Evolutionary conservation across 345 rosid genomes (phyloP), one percentile per base, ranked within the genome.

Genomic region (Murraya paniculata): DNA sequence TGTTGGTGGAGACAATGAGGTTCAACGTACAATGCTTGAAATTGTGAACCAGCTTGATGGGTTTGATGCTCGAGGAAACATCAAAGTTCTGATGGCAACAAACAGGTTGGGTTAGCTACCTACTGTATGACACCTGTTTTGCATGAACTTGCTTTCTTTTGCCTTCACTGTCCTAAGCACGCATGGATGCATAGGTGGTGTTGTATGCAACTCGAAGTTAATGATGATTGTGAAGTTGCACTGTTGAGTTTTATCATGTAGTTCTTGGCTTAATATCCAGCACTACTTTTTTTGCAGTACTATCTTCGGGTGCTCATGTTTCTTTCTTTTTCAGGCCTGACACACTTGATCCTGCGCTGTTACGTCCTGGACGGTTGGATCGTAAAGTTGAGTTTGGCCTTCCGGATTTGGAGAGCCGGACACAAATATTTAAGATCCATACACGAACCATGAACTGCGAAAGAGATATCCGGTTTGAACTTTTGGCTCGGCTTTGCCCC

Each of bases 301-400:
- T 53, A 5, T 53, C 22, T 4, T 18, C 9, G 48, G 58, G 3
- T 18, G 21, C 36, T 22, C 53, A 36, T 71, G 53, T 11, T 76
- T 19, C 7, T 75, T 9, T 74, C 10, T 16, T 38, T 22, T 75
- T n/a, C 89, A 94, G 98, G 84, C 98, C 98, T 66, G 98, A 95
- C 78, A 95, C 98, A 0, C 79, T 95, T 7, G 98, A 95, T 86
- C 98, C 98, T 53, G 98, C 98, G 58, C 82, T 93, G 31, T 41
- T 95, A 80, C 98, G 98, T 81, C 98, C 98, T 50, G 98, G 98
- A 59, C 84, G 97, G 70, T 81, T 95, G 66, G 98, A 93, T 79
- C 97, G 98, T 71, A 95, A 95, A 83, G 93, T 95, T 67, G 98
- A 95, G 88, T 93, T 95, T 71, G 98, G 98, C n/a, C 92, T 95